Base-by-base conservation (phyloP, 1,284 basidiomycete species). In the Malassezia brasiliensis region DNA sequence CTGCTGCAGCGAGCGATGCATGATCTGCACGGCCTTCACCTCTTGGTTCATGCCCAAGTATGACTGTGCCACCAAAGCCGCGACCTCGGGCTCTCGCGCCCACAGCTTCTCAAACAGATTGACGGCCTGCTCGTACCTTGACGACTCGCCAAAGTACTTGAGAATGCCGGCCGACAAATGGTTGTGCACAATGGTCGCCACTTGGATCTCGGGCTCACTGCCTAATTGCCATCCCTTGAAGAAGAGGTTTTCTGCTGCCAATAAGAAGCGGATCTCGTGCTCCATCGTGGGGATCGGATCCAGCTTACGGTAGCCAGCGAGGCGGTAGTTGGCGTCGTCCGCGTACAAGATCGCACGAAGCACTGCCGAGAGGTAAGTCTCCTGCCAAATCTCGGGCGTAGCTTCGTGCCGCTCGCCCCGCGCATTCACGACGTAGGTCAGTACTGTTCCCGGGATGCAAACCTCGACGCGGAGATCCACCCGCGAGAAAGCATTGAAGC, bases 1-100 rank as follows among this genome's bases (percentile, higher is more conserved):
- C 60, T 85, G 81, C 64, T 84, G 83, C 56, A 98, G 84, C 1
- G 90, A 88, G 1, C 80, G 76, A 37, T 88, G 81, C 80, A 98
- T 89, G 62, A 96, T 88, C 68, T 94, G 90, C 2, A 96, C 87
- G 4, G 90, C 93, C 77, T 96, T 96, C 63, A 96, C 89, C 79
- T 98, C 93, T 74, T 96, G 90, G 56, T 72, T 91, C 93, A 98
- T 96, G 48, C 93, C 93, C 53, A 98, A 81, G 74, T 98, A 98
- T 56, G 87, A 85, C 74, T 81, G 83, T 2, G 90, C 91, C 32
- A 98, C 79, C 38, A 98, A 77, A 1, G 87, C 87, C 0, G 88
- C 83, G 14, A 96, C 86, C 65, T 96, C 93, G 0, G 90, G 88
- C 64, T 96, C 91, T 57, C 81, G 81, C 7, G 82, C 84, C 50